Evolutionary conservation across 495 filamentous ascomycete species (phyloP), one percentile per base, ranked within the genome.

Genomic region (Penicillium malachiteum): DNA sequence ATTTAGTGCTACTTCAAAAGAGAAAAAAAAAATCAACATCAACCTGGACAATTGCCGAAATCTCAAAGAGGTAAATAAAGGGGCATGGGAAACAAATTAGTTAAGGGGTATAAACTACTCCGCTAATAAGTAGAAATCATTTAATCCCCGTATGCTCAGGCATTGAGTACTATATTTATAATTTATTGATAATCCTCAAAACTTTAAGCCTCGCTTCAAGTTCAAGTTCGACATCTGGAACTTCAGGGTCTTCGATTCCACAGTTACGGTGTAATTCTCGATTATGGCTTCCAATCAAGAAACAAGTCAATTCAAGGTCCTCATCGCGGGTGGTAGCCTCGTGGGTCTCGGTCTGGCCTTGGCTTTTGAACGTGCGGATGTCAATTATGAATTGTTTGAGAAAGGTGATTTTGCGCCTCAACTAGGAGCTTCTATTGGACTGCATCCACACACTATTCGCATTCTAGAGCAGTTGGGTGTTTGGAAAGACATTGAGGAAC

Each of bases 361-460:
- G 10, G 55, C 46, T 7, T 51, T 62, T 13, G 55, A 62, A n/a
- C 59, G 45, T 3, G 59, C 55, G 13, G 55, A 55, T 31, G 56
- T 62, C 41, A 55, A 62, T 3, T 62, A 58, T 30, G 59, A 58
- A n/a, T 38, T 62, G 13, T 55, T 58, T 18, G 59, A 58, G 18
- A 58, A 56, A 30, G 51, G 51, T 16, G 51, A 58, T 1, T 55
- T 62, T 7, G 59, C 55, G 30, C 52, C 59, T 0, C 52, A 62
- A 17, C 48, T 62, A 2, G 59, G 59, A 3, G 59, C 59, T 3
- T 62, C 54, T 3, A 62, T 62, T 17, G 59, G 59, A 37, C 21
- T 62, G 7, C 46, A 51, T 16, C 59, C 59, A 5, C 55, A 62
- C 17, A 48, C 51, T 4, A 40, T 58, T 5, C 17, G 52, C 1